phyloP scores from a whole-genome alignment of 2,329 filamentous ascomycete species.

The Colletotrichum falcatum region DNA sequence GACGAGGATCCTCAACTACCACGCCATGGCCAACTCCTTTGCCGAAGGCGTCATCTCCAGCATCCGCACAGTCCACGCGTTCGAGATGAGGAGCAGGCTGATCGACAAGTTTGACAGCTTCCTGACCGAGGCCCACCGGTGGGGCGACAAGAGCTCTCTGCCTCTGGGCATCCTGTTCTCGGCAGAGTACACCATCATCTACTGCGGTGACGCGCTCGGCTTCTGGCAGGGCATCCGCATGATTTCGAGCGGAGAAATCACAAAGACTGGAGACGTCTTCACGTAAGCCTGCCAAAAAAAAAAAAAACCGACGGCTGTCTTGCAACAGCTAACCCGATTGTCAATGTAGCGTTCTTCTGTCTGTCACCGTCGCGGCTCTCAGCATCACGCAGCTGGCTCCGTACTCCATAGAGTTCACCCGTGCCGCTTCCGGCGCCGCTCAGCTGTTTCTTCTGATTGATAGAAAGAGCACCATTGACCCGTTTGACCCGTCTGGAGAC shows the following conservation, averaged over 20 bases:
- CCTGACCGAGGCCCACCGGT: neutral
- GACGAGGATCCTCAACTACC: neutral
- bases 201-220: neutral
- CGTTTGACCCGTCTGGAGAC: neutral
- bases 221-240: neutral
- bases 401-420: neutral
- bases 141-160: neutral
- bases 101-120: neutral
- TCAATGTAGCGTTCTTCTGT: neutral
- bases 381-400: neutral
- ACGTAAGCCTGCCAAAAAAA: neutral
- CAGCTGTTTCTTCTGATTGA: neutral
- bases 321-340: neutral
- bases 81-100: neutral
- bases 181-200: neutral
- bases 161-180: neutral
- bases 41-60: neutral
- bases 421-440: neutral
- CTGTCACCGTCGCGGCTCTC: neutral
- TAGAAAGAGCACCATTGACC: neutral
- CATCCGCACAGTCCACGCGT: neutral
- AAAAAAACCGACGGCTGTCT: too few relatives aligned
- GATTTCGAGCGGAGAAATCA: neutral
- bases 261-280: neutral
- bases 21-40: neutral